Evolutionary conservation across 2,329 filamentous ascomycete species (phyloP).

Genomic region (Cyclaneusma minus): DNA sequence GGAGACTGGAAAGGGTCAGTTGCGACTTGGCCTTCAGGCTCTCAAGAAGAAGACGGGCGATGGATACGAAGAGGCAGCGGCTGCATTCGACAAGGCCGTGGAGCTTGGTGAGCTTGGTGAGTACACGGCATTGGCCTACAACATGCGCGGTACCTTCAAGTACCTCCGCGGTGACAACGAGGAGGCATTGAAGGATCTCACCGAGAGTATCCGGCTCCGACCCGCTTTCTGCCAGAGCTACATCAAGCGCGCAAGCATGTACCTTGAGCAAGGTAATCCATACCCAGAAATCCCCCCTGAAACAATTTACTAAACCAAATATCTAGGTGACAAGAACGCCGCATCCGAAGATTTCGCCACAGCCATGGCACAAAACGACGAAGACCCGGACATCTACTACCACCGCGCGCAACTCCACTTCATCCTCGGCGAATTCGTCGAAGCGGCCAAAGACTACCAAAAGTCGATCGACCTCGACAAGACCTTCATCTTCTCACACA

Average conservation of each 20-base stretch:
- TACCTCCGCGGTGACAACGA: conserved; percentile 83
- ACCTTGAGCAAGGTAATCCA: conserved; percentile 68
- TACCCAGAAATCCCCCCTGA: not conserved
- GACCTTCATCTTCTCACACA: conserved; percentile 98
- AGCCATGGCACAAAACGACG: conserved; percentile 69
- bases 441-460: conserved; percentile 96
- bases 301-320: conserved; percentile 15
- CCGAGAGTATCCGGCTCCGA: conserved; percentile 84
- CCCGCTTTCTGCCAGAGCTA: conserved; percentile 86
- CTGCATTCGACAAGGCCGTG: conserved; percentile 76
- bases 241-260: conserved; percentile 97
- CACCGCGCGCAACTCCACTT: conserved; percentile 97
- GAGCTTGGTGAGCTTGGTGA: conserved; percentile 67
- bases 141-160: conserved; percentile 90
- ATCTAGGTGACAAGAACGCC: conserved; percentile 60
- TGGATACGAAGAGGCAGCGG: conserved; percentile 77
- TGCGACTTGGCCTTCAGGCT: conserved; percentile 68
- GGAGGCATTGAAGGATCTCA: conserved; percentile 69
- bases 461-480: conserved; percentile 95
- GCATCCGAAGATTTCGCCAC: conserved; percentile 78
- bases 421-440: conserved; percentile 84
- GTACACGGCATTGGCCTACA: conserved; percentile 82
- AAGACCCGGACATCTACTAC: conserved; percentile 96
- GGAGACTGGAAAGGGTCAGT: conserved; percentile 67
- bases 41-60: conserved; percentile 79